Evolutionary conservation across 257 asterid species (phyloP), one percentile per base, ranked within the genome.

Genomic region (Euphrasia confusa): DNA sequence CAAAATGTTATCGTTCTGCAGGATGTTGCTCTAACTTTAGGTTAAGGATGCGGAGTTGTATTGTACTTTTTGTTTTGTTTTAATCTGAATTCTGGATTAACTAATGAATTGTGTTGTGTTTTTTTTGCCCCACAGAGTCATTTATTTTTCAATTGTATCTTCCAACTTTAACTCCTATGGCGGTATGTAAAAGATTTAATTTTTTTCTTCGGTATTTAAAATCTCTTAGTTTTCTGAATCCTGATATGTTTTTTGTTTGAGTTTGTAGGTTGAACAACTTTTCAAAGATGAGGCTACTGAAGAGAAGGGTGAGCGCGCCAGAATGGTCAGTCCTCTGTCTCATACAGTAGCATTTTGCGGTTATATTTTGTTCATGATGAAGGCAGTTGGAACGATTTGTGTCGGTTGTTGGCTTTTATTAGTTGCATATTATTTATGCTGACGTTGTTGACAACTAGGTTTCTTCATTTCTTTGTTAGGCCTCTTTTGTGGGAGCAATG

Each of bases 401-500:
- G 7, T 10, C 12, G 5, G 49, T 10, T 17, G 56, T 63, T 54
- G 2, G 50, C 13, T 35, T 52, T 18, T 28, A 37, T 37, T 9
- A 37, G 40, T 35, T 6, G 40, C 52, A 28, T 1, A 21, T 12
- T 28, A 17, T 59, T 12, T 61, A 13, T 54, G 18, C 70, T 68
- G 52, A 65, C 56, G 6, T 35, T 54, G 27, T 70, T 74, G 52
- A 65, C 63, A 9, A 18, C 12, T 56, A 28, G 14, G 35, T 66
- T 71, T 2, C 11, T 18, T 30, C 18, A 30, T 57, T 37, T 75
- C 37, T 54, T 15, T 52, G 14, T 63, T 64, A 92, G 98, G 95
- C 95, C 11, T 92, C 97, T n/a, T 92, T 92, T 67, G 49, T 92
- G 54, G 97, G 98, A 69, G 98, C 98, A 39, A 79, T 92, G 97